phyloP scores from a whole-genome alignment of 2,329 filamentous ascomycete genomes.

The Passalora sequoiae region DNA sequence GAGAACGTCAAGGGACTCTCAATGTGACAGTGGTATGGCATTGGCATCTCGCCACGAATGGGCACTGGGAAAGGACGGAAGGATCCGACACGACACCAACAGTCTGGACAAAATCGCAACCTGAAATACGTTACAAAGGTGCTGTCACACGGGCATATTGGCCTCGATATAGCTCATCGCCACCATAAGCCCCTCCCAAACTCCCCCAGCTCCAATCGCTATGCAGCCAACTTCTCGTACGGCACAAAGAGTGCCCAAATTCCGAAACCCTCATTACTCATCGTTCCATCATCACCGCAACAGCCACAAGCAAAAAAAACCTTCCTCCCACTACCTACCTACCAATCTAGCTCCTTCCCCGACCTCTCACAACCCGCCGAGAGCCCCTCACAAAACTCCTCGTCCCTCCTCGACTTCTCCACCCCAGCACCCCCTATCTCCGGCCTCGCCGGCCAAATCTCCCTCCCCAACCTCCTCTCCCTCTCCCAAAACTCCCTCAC shows the following conservation, averaged over 20 bases:
- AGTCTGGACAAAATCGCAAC: too few species aligned
- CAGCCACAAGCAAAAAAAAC: background rate
- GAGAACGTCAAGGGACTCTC: too few species aligned
- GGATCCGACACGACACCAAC: too few species aligned
- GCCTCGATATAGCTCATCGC: background rate
- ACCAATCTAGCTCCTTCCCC: slow-evolving; percentile 30
- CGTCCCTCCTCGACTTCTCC: slow-evolving; percentile 22
- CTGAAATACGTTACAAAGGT: too few species aligned
- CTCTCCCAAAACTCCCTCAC: slow-evolving; percentile 45
- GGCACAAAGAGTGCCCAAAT: slow-evolving; percentile 1
- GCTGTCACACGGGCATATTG: too few species aligned
- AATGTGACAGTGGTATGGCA: too few species aligned
- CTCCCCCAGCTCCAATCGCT: background rate
- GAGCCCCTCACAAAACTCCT: slow-evolving; percentile 30
- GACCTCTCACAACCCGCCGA: slow-evolving; percentile 20
- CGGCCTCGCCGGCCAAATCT: slow-evolving; percentile 52
- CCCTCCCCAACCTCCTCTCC: slow-evolving; percentile 42
- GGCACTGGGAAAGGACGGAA: too few species aligned
- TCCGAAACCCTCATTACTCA: background rate
- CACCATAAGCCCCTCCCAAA: background rate
- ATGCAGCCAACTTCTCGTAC: background rate
- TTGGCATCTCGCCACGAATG: too few species aligned
- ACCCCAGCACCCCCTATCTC: slow-evolving; percentile 25
- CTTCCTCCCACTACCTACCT: background rate
- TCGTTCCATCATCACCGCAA: background rate